Evolutionary conservation across 805 yeast species (phyloP).

Genomic region (Isabelozyma pseudorhagii): DNA sequence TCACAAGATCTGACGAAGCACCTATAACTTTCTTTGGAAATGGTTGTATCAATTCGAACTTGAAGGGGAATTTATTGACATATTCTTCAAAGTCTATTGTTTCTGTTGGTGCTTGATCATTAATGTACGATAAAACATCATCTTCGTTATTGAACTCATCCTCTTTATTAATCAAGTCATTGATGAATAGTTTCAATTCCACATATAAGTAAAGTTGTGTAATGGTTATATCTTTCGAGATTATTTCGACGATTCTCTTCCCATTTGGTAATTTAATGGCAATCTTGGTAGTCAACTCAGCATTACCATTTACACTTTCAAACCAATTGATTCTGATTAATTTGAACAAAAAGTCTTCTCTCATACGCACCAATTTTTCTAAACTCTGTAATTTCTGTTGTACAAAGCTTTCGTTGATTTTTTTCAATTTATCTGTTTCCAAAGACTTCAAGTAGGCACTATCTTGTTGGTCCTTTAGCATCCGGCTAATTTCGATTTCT

Average conservation of each 20-base stretch:
- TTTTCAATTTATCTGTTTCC: slow-evolving; percentile 43
- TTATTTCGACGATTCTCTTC: slow-evolving; percentile 43
- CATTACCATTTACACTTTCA: slow-evolving; percentile 6
- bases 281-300: slow-evolving; percentile 29
- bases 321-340: slow-evolving; percentile 12
- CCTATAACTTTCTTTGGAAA: slow-evolving; percentile 33
- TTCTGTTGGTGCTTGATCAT: slow-evolving; percentile 3
- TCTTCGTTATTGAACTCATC: slow-evolving; percentile 10
- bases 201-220: slow-evolving; percentile 50
- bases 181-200: slow-evolving; percentile 33
- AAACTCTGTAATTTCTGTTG: slow-evolving; percentile 2
- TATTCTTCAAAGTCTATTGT: slow-evolving; percentile 16
- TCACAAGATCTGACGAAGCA: slow-evolving; percentile 7
- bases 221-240: slow-evolving; percentile 36
- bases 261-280: slow-evolving; percentile 59
- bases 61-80: slow-evolving; percentile 21
- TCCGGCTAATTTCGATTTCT: slow-evolving; percentile 37
- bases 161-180: slow-evolving; percentile 1
- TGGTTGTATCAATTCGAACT: slow-evolving; percentile 40
- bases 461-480: slow-evolving; percentile 41
- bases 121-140: slow-evolving; percentile 8
- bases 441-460: slow-evolving; percentile 40
- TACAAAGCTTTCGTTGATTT: slow-evolving; percentile 5
- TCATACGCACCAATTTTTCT: slow-evolving; percentile 6
- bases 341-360: slow-evolving; percentile 15